These are phyloP conservation scores for Penicillium cosmopolitanum DNA, from an alignment of 495 filamentous ascomycete species.

Conservation along the genomic window DNA sequence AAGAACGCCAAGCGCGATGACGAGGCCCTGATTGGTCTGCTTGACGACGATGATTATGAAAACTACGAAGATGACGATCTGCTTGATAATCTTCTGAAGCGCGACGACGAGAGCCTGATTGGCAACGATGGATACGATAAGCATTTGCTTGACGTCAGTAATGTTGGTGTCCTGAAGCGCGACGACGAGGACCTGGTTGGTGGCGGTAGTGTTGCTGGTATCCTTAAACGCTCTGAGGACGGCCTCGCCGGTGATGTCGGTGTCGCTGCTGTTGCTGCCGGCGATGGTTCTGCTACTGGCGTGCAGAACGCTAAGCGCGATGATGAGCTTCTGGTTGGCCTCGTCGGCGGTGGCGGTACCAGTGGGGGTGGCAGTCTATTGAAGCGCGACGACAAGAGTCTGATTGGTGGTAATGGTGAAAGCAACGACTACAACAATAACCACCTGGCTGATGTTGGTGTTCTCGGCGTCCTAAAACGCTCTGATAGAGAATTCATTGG, in stretches of 20 bases:
- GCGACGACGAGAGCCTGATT: background rate
- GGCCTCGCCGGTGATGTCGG: background rate
- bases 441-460: background rate
- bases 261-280: background rate
- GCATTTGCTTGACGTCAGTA: no score
- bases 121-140: no score
- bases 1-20: slow-evolving; percentile 11
- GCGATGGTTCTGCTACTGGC: no score
- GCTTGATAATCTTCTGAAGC: background rate
- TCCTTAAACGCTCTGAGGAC: background rate
- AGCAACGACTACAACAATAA: background rate
- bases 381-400: background rate
- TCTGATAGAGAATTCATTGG: background rate
- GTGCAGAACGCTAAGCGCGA: slow-evolving; percentile 1
- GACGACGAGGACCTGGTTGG: background rate
- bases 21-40: background rate
- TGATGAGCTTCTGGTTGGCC: background rate
- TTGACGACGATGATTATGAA: background rate
- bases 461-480: background rate
- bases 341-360: no score
- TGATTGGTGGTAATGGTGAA: background rate
- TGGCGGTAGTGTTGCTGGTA: background rate
- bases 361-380: no score
- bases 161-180: no score
- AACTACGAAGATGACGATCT: background rate